Evolutionary conservation across 306 rosid genomes (phyloP), one percentile per base, ranked within the genome.

Genomic region (Astragalus membranaceus): DNA sequence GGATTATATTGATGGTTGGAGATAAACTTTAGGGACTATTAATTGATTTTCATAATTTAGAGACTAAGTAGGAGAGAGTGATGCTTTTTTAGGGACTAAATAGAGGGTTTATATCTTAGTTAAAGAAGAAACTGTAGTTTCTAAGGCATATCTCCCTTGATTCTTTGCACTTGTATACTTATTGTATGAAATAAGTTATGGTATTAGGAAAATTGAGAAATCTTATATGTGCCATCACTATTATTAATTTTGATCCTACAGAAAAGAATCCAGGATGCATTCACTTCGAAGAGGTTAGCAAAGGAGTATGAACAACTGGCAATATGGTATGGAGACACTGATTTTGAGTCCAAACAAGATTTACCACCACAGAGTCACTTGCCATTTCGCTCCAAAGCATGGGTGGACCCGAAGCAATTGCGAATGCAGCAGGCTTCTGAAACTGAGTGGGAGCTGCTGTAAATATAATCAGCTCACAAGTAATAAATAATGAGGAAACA

Each of bases 291-390:
- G 89, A 86, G 85, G 82, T 67, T 86, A 82, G 84, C 76, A 49
- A 89, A 86, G 86, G 96, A 91, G 78, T 91, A 94, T 32, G 90
- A 94, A 74, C 92, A 81, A 76, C 88, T 94, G 16, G 94, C 92
- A 29, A 82, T 91, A 77, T 94, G 96, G 97, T 87, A 78, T 47
- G 99, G 96, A 58, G 97, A 89, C 42, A 11, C 69, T 12, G 87
- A 82, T 62, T 54, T 83, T 10, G 83, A 78, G 26, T 23, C 58
- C 47, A 41, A 26, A 39, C 48, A 57, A 59, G 73, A 69, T 52
- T 6, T 15, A 33, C 72, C 74, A 33, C 72, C 74, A 0, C 78
- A 26, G 60, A 64, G 63, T 65, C 44, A 4, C 20, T 29, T 67
- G 32, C 80, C 69, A 55, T 69, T 80, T 29, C 74, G 70, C 73